Percentiles rank a stretch among this genome's conserved stretches.
Evolutionary conservation across 2,329 filamentous ascomycete species (phyloP).

Genomic region (Lachnellula arida): DNA sequence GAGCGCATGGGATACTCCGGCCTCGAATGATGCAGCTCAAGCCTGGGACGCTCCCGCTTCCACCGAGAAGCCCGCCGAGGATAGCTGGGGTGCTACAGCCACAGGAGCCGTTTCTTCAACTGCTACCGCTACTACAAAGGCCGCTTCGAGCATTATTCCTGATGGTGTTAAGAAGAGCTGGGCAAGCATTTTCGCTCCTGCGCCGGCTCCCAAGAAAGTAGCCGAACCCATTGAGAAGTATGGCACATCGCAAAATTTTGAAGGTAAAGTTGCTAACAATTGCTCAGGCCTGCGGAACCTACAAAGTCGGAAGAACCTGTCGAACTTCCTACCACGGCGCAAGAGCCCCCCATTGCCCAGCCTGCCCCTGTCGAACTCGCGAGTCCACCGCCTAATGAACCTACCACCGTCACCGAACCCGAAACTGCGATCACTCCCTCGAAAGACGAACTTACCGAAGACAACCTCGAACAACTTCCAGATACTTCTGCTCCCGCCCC

Average conservation of each 20-base stretch:
- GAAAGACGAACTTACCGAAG: slow-evolving; percentile 81
- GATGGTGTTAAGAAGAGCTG: slow-evolving; percentile 55
- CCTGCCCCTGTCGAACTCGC: slow-evolving; percentile 36
- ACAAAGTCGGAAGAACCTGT: slow-evolving; percentile 42
- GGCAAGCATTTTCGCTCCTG: slow-evolving; percentile 69
- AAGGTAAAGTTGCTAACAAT: slow-evolving; percentile 17
- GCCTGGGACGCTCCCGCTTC: slow-evolving; percentile 34
- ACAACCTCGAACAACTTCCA: slow-evolving; percentile 85
- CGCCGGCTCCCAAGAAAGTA: slow-evolving; percentile 47
- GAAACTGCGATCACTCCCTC: slow-evolving; percentile 60
- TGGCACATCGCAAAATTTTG: slow-evolving; percentile 14
- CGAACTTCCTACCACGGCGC: slow-evolving; percentile 41
- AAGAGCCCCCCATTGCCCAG: slow-evolving; percentile 31
- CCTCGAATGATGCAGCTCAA: slow-evolving; percentile 36
- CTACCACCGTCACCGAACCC: slow-evolving; percentile 19
- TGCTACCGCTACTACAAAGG: slow-evolving; percentile 34
- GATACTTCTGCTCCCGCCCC: slow-evolving; percentile 73
- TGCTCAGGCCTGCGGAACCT: slow-evolving; percentile 25
- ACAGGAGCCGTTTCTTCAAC: slow-evolving; percentile 36
- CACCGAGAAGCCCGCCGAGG: slow-evolving; percentile 34
- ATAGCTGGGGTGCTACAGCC: slow-evolving; percentile 29
- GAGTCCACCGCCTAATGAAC: slow-evolving; percentile 26
- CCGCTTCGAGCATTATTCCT: slow-evolving; percentile 34
- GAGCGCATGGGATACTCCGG: slow-evolving; percentile 51
- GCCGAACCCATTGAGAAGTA: slow-evolving; percentile 37